These are phyloP conservation scores for Cenococcum geophilum DNA, from an alignment of 495 filamentous ascomycete genomes.

Conservation along the genomic window DNA sequence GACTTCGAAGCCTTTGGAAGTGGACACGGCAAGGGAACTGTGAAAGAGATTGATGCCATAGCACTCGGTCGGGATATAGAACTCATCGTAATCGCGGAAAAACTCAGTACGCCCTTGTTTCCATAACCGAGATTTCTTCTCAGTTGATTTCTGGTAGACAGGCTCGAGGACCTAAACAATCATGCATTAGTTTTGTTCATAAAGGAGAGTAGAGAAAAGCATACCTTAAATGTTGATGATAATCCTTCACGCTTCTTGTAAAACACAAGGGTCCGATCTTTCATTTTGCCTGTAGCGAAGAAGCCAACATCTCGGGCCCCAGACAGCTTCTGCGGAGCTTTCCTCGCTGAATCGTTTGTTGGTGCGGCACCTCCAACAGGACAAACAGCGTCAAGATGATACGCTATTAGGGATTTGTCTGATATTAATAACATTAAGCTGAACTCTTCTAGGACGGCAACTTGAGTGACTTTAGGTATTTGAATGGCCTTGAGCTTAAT, in stretches of 20 bases:
- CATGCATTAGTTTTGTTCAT: constrained; percentile 11
- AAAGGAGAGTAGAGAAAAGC: neutral
- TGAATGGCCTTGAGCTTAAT: constrained; percentile 56
- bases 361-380: constrained; percentile 61
- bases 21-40: constrained; percentile 82
- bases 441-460: constrained; percentile 93
- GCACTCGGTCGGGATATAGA: constrained; percentile 96
- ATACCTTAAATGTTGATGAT: constrained; percentile 81
- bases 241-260: constrained; percentile 94
- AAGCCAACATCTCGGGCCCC: constrained; percentile 86
- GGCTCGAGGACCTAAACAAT: constrained; percentile 70
- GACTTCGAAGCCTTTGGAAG: constrained; percentile 88
- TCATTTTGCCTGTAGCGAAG: constrained; percentile 93
- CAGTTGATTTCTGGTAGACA: constrained; percentile 78
- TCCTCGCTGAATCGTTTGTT: constrained; percentile 56
- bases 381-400: constrained; percentile 85
- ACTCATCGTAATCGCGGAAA: constrained; percentile 97
- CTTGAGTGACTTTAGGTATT: constrained; percentile 74
- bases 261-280: constrained; percentile 86
- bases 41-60: constrained; percentile 95
- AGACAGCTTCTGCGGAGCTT: constrained; percentile 86
- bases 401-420: constrained; percentile 86
- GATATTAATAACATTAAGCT: constrained; percentile 83
- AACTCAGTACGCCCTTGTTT: constrained; percentile 77
- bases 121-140: constrained; percentile 67